Evolutionary conservation across 225 moss, liverwort and hornwort genomes (phyloP), one percentile per base, ranked within the genome.

Genomic region (Polytrichum commune): DNA sequence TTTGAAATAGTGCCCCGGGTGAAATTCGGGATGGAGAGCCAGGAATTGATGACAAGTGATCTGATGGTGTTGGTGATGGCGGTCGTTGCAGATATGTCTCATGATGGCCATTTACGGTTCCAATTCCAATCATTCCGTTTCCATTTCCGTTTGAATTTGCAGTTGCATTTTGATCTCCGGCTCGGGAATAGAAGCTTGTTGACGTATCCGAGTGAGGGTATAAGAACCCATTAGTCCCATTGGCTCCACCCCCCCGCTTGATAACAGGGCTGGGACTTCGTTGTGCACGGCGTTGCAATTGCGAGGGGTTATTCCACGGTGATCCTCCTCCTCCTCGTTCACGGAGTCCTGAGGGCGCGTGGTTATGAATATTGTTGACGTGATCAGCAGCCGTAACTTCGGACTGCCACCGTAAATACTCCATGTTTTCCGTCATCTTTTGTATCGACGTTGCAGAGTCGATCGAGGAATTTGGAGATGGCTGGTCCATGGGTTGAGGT

Each of bases 381-480:
- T 46, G 16, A 46, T 46, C 46, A 27, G 72, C 29, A 13, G 73
- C 55, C 0, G 9, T 28, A 1, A 68, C 58, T 24, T 78, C 75
- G 0, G 82, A 33, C 19, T 82, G 82, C 76, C 73, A 80, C 27
- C 79, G 76, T 0, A 70, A 71, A 7, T 71, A 66, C 73, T 83
- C 83, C 83, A 77, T 83, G 65, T 73, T 76, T 53, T 73, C 73
- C 7, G 76, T 73, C 69, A 71, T 69, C 67, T 74, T 77, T 54
- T 80, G 76, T 3, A 79, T 72, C 56, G 79, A 82, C 1, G 78
- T 60, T 9, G 63, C 78, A 1, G 78, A 75, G 24, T 82, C 78
- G 0, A 54, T 64, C 0, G 78, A 72, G 16, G 75, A 73, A 66
- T 69, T 66, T 22, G 7, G n/a, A 2, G 68, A 60, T 0, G 75